Evolutionary conservation across 2,329 filamentous ascomycete species (phyloP).

Genomic region (Pyrenochaeta sp.): DNA sequence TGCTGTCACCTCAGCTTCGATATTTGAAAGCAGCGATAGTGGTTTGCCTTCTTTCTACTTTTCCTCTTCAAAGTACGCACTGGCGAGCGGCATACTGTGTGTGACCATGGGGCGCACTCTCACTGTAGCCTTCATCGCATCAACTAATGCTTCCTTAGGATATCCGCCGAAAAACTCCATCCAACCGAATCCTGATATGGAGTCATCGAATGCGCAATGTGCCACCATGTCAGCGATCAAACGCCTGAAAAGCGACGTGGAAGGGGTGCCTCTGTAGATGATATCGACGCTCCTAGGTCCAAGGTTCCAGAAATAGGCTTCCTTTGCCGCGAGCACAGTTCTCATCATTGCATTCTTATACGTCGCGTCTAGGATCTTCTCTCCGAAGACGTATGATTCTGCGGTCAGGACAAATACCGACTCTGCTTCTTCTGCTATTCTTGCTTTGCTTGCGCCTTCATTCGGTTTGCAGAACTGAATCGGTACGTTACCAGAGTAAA

Average conservation of each 20-base stretch:
- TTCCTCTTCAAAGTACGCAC: not conserved
- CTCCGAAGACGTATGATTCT: constrained; percentile 9
- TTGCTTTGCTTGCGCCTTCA: not conserved
- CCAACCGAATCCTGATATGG: not conserved
- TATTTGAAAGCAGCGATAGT: too few species aligned
- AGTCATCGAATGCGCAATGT: not conserved
- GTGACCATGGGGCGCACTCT: not conserved
- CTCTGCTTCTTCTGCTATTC: constrained; percentile 1
- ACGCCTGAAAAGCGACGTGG: not conserved
- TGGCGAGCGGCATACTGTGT: not conserved
- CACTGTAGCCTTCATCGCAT: constrained; percentile 1
- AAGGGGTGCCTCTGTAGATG: not conserved
- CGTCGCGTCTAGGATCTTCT: constrained; percentile 7
- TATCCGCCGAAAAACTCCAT: not conserved
- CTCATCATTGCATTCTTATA: constrained; percentile 7
- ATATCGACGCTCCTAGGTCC: not conserved
- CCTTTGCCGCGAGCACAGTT: not conserved
- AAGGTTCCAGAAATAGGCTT: not conserved
- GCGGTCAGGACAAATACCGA: not conserved
- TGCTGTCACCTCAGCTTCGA: too few species aligned
- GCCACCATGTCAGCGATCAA: not conserved
- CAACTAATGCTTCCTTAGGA: constrained; percentile 1
- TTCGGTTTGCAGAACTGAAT: not conserved
- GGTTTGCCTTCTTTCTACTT: too few species aligned
- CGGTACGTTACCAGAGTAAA: constrained; percentile 3